Conservation (phyloP, 2,329 filamentous ascomycete genomes). For the Dactylellina parvicollis region DNA sequence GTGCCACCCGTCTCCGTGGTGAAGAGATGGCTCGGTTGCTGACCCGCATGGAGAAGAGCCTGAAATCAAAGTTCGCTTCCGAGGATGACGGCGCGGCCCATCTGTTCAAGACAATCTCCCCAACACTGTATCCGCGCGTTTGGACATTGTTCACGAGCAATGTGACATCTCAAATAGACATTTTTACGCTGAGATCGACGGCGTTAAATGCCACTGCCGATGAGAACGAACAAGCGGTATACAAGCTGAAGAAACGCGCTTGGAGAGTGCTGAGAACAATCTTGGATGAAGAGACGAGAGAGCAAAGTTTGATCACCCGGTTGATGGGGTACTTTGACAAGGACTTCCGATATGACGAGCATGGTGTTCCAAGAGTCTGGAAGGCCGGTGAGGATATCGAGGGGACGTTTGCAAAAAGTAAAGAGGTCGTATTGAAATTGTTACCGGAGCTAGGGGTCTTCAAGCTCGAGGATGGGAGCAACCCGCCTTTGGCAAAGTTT, state of each 20-base stretch:
- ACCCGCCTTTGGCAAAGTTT: conserved; percentile 71
- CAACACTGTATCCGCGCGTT: conserved; percentile 85
- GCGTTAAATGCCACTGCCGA: conserved; percentile 89
- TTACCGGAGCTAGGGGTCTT: conserved; percentile 90
- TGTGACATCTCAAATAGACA: conserved; percentile 64
- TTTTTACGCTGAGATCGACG: conserved; percentile 40
- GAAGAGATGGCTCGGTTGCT: conserved; percentile 96
- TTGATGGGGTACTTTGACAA: conserved; percentile 76
- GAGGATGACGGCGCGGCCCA: conserved; percentile 47
- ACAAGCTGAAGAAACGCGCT: conserved; percentile 90
- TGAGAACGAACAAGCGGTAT: conserved; percentile 90
- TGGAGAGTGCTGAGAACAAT: conserved; percentile 90
- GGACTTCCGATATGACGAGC: conserved; percentile 97
- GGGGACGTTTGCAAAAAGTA: conserved; percentile 88
- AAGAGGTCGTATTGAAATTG: conserved; percentile 88
- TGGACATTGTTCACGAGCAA: conserved; percentile 86
- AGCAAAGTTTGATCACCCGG: conserved; percentile 50
- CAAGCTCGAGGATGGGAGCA: conserved; percentile 76
- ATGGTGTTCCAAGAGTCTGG: conserved; percentile 95
- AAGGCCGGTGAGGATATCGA: conserved; percentile 96
- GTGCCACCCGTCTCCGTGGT: conserved; percentile 83
- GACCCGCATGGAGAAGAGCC: conserved; percentile 91
- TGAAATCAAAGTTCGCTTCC: conserved; percentile 81
- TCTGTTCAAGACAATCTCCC: conserved; percentile 51
- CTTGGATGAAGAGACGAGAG: conserved; percentile 80